Evolutionary conservation across 2,329 filamentous ascomycete genomes (phyloP).

Genomic region (Aureobasidium sp.): DNA sequence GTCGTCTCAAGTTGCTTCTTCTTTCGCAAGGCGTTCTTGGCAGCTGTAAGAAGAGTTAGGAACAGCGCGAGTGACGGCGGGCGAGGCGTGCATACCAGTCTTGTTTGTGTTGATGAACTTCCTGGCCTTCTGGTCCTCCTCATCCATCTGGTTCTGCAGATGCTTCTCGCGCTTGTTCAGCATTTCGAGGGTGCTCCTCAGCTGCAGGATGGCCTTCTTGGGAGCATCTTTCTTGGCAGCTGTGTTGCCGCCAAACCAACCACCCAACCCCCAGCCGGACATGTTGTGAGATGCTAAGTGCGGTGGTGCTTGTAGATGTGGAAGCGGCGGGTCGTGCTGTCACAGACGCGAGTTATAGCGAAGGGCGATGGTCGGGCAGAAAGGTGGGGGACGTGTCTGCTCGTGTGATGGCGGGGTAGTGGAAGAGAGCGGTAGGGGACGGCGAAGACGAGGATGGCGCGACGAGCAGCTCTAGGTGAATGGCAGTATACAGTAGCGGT

Average conservation of each 20-base stretch:
- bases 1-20: conserved; percentile 94
- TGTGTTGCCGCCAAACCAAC: conserved; percentile 76
- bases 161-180: conserved; percentile 93
- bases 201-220: conserved; percentile 88
- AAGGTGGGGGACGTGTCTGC: conserved; percentile 3
- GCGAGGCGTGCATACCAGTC: conserved; percentile 55
- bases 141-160: conserved; percentile 81
- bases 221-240: conserved; percentile 87
- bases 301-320: background rate
- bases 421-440: background rate
- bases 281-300: conserved; percentile 31
- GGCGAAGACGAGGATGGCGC: too few relatives aligned
- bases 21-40: conserved; percentile 79
- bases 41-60: conserved; percentile 50
- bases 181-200: conserved; percentile 91
- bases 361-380: conserved; percentile 2
- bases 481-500: background rate
- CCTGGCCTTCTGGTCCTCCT: conserved; percentile 79
- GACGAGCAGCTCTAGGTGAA: background rate
- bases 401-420: conserved; percentile 1
- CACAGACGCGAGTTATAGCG: conserved; percentile 3
- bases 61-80: background rate
- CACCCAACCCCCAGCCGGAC: conserved; percentile 52
- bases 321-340: background rate
- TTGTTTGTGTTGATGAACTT: conserved; percentile 89